These are phyloP conservation scores for Podochytrium sp. DNA, from an alignment of 192 early-diverging fungal genomes.

Conservation along the genomic window DNA sequence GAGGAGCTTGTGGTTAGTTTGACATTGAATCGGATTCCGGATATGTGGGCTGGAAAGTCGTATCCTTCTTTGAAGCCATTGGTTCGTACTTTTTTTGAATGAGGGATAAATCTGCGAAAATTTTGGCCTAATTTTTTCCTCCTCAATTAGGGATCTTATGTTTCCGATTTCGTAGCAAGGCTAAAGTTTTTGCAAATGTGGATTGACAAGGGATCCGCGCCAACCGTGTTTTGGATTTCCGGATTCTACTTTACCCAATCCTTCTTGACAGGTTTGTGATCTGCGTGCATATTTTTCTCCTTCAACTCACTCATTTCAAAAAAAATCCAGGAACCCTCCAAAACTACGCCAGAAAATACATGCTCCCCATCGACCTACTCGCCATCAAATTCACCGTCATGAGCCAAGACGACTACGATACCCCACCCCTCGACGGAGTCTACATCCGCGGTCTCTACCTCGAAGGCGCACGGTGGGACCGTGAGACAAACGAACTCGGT, in stretches of 20 bases:
- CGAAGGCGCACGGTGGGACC: slow-evolving; percentile 66
- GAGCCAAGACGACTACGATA: slow-evolving; percentile 38
- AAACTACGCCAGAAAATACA: slow-evolving; percentile 68
- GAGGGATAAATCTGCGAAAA: too few relatives aligned
- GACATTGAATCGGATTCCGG: slow-evolving; percentile 60
- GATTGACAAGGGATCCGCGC: slow-evolving; percentile 55
- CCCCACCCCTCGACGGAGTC: slow-evolving; percentile 55
- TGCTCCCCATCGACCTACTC: slow-evolving; percentile 66
- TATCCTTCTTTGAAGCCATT: slow-evolving; percentile 66
- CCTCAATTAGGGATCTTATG: slow-evolving; percentile 52
- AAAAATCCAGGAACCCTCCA: slow-evolving; percentile 52
- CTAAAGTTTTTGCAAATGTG: slow-evolving; percentile 59
- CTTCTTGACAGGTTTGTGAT: slow-evolving; percentile 56
- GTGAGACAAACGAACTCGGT: slow-evolving; percentile 39
- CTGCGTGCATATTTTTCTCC: background rate
- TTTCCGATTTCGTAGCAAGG: slow-evolving; percentile 55
- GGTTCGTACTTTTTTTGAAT: slow-evolving; percentile 28
- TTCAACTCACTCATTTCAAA: background rate
- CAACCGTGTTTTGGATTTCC: slow-evolving; percentile 66
- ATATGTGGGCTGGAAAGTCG: slow-evolving; percentile 63
- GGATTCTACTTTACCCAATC: slow-evolving; percentile 71
- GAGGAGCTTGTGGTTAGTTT: slow-evolving; percentile 59
- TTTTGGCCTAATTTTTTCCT: slow-evolving; percentile 1
- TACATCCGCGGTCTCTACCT: slow-evolving; percentile 61
- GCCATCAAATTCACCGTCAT: slow-evolving; percentile 58